phyloP scores from a whole-genome alignment of 345 rosid species.

The Leavenworthia alabamica region DNA sequence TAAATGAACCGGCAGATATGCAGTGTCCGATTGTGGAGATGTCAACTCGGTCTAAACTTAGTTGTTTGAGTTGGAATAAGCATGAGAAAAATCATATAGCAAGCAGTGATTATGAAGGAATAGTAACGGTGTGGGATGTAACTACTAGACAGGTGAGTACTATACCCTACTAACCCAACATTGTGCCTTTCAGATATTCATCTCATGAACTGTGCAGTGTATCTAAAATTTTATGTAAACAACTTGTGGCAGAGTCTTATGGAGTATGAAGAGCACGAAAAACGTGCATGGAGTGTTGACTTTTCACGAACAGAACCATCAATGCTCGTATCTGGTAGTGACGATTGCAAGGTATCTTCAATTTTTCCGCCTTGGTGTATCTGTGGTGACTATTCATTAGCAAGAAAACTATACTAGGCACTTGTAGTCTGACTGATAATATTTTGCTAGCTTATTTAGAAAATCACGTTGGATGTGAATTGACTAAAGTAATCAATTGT shows the following conservation, averaged over 20 bases:
- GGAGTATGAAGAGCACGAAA: constrained; percentile 99
- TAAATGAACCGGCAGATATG: constrained; percentile 62
- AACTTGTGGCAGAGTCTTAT: constrained; percentile 57
- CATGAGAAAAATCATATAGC: constrained; percentile 85
- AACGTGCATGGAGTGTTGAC: constrained; percentile 99
- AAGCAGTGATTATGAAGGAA: constrained; percentile 98
- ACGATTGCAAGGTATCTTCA: constrained; percentile 85
- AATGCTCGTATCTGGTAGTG: constrained; percentile 98
- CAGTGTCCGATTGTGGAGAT: constrained; percentile 93
- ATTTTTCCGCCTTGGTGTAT: not conserved
- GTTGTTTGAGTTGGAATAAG: constrained; percentile 99
- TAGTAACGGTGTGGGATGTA: constrained; percentile 98
- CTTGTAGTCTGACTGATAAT: not conserved
- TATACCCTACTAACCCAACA: not conserved
- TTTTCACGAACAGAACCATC: constrained; percentile 87
- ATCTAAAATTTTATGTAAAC: not conserved
- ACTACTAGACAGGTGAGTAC: constrained; percentile 75
- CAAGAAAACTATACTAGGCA: not conserved
- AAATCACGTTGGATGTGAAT: not conserved
- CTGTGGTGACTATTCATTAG: not conserved
- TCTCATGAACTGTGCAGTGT: not conserved
- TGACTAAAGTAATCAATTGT: not conserved
- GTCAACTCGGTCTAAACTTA: constrained; percentile 92
- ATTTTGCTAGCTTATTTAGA: not conserved
- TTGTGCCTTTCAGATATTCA: not conserved